Evolutionary conservation across 1,139 yeast species (phyloP).

Genomic region (Zhuliangozyma blackwelliae): DNA sequence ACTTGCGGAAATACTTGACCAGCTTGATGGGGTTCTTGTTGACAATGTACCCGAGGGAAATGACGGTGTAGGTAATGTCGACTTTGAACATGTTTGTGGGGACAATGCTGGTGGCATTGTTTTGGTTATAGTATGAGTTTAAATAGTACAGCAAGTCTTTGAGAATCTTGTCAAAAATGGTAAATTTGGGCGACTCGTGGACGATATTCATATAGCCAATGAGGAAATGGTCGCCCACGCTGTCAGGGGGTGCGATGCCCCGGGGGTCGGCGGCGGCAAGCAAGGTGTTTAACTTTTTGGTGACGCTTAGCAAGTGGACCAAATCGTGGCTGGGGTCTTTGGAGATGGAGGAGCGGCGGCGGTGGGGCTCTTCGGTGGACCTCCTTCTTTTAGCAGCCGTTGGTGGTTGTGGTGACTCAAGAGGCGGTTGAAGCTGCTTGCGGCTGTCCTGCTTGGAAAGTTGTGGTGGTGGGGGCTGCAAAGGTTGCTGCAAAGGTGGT

Average conservation of each 20-base stretch:
- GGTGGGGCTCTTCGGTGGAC: slow-evolving; percentile 1
- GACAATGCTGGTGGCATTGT: neutral
- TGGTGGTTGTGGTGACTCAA: slow-evolving; percentile 1
- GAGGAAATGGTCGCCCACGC: slow-evolving; percentile 26
- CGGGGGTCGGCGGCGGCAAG: slow-evolving; percentile 14
- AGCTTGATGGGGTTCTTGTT: slow-evolving; percentile 20
- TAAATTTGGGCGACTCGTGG: slow-evolving; percentile 17
- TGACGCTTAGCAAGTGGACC: slow-evolving; percentile 30
- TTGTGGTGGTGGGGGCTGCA: too few relatives aligned
- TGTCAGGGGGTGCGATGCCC: neutral
- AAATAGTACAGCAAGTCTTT: slow-evolving; percentile 25
- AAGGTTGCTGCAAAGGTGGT: neutral
- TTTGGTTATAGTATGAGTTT: slow-evolving; percentile 14
- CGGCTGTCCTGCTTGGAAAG: too few relatives aligned
- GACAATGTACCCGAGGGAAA: slow-evolving; percentile 22
- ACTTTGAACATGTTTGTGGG: slow-evolving; percentile 21
- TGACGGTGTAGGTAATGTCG: slow-evolving; percentile 24
- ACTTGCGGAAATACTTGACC: slow-evolving; percentile 31
- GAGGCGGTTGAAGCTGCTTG: too few relatives aligned
- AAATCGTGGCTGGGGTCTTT: slow-evolving; percentile 19
- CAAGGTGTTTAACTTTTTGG: slow-evolving; percentile 25
- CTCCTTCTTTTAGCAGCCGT: slow-evolving; percentile 4
- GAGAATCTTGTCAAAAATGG: slow-evolving; percentile 17
- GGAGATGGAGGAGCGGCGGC: slow-evolving; percentile 1
- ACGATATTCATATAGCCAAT: slow-evolving; percentile 28